Percentiles rank a stretch among this genome's conserved stretches.
Conservation (phyloP, 2,329 filamentous ascomycete genomes). For the Neofusicoccum umdonicola region DNA sequence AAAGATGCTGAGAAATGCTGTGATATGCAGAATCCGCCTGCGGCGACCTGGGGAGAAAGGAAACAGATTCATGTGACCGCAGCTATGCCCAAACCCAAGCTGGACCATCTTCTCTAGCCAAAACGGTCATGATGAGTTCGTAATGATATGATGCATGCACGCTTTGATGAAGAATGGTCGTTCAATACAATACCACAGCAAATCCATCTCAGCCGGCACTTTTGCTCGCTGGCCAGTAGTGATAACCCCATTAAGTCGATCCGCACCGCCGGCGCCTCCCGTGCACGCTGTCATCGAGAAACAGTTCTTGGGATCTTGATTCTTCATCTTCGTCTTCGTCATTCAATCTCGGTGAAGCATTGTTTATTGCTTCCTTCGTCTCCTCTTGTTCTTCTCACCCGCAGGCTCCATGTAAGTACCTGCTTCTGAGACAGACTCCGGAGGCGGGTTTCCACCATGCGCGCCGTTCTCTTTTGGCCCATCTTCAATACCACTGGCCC, state of each 20-base stretch:
- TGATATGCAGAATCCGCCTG: not conserved
- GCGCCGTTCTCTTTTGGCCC: not conserved
- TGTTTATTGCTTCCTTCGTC: constrained; percentile 5
- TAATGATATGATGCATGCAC: too few species aligned
- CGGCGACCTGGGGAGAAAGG: not conserved
- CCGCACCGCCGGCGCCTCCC: too few species aligned
- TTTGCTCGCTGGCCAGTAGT: too few species aligned
- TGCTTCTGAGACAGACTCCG: not conserved
- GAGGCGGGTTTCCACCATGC: not conserved
- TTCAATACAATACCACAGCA: too few species aligned
- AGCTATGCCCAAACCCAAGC: too few species aligned
- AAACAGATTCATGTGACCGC: not conserved
- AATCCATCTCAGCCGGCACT: too few species aligned
- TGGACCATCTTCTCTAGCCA: not conserved
- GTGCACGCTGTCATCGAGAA: too few species aligned
- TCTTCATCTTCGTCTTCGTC: not conserved
- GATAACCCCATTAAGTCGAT: too few species aligned
- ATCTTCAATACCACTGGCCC: not conserved
- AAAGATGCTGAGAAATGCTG: not conserved
- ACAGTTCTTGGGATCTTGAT: not conserved
- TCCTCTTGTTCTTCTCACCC: constrained; percentile 7
- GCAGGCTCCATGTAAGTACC: constrained; percentile 7
- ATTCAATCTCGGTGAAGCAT: not conserved
- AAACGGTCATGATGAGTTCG: too few species aligned
- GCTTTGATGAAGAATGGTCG: too few species aligned